Conservation (phyloP, 2,329 filamentous ascomycete species). For the Cryphonectria parasitica region DNA sequence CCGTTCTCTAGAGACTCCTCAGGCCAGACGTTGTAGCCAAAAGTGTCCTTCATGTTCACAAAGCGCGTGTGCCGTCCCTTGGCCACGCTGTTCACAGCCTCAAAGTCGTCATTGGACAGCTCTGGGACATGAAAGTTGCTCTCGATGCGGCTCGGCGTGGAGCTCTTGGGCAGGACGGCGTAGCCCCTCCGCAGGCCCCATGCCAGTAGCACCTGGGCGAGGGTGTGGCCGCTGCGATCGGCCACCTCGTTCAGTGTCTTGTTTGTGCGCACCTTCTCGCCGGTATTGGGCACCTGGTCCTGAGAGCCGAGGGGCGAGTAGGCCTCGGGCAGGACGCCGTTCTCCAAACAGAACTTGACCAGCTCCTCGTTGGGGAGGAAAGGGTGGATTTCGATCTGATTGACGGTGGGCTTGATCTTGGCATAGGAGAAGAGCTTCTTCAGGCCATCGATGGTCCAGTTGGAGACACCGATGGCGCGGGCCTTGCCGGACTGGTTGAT, state of each 20-base stretch:
- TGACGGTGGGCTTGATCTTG: constrained; percentile 52
- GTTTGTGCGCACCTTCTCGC: constrained; percentile 67
- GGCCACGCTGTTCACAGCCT: constrained; percentile 66
- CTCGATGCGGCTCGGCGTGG: constrained; percentile 66
- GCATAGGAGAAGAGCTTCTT: constrained; percentile 54
- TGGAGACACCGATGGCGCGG: constrained; percentile 62
- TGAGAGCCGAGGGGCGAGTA: constrained; percentile 64
- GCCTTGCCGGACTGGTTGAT: constrained; percentile 58
- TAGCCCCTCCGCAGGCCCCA: constrained; percentile 71
- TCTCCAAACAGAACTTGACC: constrained; percentile 55
- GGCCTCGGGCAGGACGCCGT: constrained; percentile 55
- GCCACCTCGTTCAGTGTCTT: constrained; percentile 61
- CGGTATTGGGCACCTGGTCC: constrained; percentile 69
- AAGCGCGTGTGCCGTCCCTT: constrained; percentile 70
- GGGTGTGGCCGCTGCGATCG: constrained; percentile 58
- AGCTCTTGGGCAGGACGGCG: constrained; percentile 71
- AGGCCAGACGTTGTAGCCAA: constrained; percentile 73
- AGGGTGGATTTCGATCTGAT: constrained; percentile 56
- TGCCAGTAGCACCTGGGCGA: constrained; percentile 65
- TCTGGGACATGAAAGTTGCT: constrained; percentile 66
- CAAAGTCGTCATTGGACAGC: constrained; percentile 60
- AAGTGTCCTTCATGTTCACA: constrained; percentile 82
- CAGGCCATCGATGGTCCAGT: constrained; percentile 59
- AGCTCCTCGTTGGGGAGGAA: constrained; percentile 53
- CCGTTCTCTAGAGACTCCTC: constrained; percentile 49